These are phyloP conservation scores for Lactarius quietus DNA, from an alignment of 768 basidiomycete species.

Conservation along the genomic window DNA sequence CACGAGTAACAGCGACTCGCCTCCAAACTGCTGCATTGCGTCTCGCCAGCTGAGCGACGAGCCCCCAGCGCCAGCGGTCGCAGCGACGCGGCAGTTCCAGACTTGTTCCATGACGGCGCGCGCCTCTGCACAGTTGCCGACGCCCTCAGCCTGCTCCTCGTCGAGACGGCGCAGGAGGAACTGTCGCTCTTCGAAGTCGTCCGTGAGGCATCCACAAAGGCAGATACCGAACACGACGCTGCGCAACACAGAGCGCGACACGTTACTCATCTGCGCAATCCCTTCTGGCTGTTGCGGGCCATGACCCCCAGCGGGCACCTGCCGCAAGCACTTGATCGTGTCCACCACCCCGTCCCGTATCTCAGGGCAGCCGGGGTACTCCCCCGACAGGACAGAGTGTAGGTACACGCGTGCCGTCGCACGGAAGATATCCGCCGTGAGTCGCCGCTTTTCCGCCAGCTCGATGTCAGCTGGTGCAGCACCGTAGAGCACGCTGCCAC, in stretches of 20 bases:
- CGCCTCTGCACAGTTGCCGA: slow-evolving; percentile 66
- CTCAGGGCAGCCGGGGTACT: slow-evolving; percentile 61
- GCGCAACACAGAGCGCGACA: slow-evolving; percentile 56
- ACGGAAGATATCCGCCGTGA: slow-evolving; percentile 56
- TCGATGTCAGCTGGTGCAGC: slow-evolving; percentile 24
- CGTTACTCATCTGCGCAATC: slow-evolving; percentile 16
- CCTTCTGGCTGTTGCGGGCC: not conserved
- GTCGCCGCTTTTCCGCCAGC: slow-evolving; percentile 34
- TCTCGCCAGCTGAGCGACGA: slow-evolving; percentile 59
- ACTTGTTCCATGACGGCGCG: slow-evolving; percentile 50
- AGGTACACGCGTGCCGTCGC: slow-evolving; percentile 72
- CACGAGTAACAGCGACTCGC: slow-evolving; percentile 55
- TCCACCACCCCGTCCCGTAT: slow-evolving; percentile 53
- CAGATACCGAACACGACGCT: slow-evolving; percentile 79
- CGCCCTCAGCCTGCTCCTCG: slow-evolving; percentile 48
- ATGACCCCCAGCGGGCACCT: slow-evolving; percentile 34
- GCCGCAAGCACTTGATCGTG: slow-evolving; percentile 46
- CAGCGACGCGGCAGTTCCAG: slow-evolving; percentile 44
- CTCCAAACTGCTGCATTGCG: slow-evolving; percentile 39
- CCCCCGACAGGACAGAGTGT: slow-evolving; percentile 71
- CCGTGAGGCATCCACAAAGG: slow-evolving; percentile 67
- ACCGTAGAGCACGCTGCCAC: not conserved
- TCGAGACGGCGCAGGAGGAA: slow-evolving; percentile 46
- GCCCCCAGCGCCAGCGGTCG: slow-evolving; percentile 20
- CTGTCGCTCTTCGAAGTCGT: slow-evolving; percentile 41